phyloP scores from a whole-genome alignment of 106 monocot genomes.

The Acorus calamus region DNA sequence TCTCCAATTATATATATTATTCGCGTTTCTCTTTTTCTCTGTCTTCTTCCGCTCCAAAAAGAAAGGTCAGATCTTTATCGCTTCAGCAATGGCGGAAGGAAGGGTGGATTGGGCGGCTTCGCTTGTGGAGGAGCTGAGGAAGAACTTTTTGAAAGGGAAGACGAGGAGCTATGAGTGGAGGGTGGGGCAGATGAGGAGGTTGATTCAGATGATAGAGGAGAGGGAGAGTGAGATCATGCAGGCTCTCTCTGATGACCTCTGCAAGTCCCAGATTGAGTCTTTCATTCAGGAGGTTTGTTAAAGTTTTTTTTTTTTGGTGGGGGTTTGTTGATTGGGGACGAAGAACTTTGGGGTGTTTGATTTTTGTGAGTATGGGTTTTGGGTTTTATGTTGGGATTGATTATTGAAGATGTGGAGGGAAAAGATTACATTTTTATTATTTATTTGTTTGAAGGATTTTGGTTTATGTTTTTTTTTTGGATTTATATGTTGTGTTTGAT shows the following conservation, averaged over 20 bases:
- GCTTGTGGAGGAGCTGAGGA: slow-evolving; percentile 31
- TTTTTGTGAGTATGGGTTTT: too few relatives aligned
- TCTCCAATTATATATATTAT: too few relatives aligned
- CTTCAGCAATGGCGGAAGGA: neutral
- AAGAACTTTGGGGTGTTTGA: too few relatives aligned
- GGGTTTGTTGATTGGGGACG: neutral
- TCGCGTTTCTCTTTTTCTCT: too few relatives aligned
- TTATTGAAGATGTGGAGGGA: too few relatives aligned
- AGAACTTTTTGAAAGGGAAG: slow-evolving; percentile 29
- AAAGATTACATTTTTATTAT: too few relatives aligned
- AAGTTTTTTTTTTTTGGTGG: neutral
- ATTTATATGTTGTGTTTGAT: too few relatives aligned
- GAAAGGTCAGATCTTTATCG: too few relatives aligned
- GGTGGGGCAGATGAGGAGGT: slow-evolving; percentile 32
- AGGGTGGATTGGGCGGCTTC: slow-evolving; percentile 12
- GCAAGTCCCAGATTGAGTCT: slow-evolving; percentile 48
- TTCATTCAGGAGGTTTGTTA: slow-evolving; percentile 44
- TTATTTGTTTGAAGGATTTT: too few relatives aligned
- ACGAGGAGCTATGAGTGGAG: slow-evolving; percentile 56
- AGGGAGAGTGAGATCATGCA: slow-evolving; percentile 41
- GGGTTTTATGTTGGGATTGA: too few relatives aligned
- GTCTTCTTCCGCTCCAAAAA: too few relatives aligned
- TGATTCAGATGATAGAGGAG: slow-evolving; percentile 38
- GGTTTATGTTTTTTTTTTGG: too few relatives aligned
- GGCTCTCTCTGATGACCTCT: slow-evolving; percentile 40